phyloP scores from a whole-genome alignment of 1,284 basidiomycete species.

The Athelia sp. region DNA sequence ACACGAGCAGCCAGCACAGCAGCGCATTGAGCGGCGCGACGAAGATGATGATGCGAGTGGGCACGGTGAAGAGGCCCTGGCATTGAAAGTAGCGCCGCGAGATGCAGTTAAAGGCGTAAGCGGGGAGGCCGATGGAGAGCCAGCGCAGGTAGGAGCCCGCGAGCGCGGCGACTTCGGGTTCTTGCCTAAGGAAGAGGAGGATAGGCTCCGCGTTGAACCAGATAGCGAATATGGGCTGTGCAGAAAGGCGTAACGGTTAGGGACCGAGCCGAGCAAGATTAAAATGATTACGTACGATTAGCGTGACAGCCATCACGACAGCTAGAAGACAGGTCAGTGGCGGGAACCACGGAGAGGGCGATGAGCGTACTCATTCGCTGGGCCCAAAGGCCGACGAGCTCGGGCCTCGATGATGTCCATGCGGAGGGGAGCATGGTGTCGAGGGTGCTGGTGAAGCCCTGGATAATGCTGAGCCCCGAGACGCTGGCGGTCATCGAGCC shows the following conservation, averaged over 20 bases:
- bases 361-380: slow-evolving; percentile 72
- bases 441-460: slow-evolving; percentile 80
- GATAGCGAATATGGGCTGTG: slow-evolving; percentile 57
- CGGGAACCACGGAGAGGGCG: slow-evolving; percentile 1
- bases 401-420: slow-evolving; percentile 82
- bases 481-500: slow-evolving; percentile 86
- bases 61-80: slow-evolving; percentile 84
- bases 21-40: slow-evolving; percentile 85
- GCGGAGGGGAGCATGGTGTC: slow-evolving; percentile 90
- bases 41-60: slow-evolving; percentile 80
- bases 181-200: slow-evolving; percentile 78
- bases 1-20: slow-evolving; percentile 84
- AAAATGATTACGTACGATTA: slow-evolving; percentile 44
- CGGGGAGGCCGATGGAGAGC: slow-evolving; percentile 81
- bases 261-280: not conserved
- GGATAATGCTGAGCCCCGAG: slow-evolving; percentile 54
- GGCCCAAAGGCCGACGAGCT: slow-evolving; percentile 86
- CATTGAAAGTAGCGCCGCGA: slow-evolving; percentile 87
- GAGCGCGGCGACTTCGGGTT: slow-evolving; percentile 77
- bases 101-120: slow-evolving; percentile 76
- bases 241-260: not conserved
- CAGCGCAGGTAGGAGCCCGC: slow-evolving; percentile 78
- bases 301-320: slow-evolving; percentile 57
- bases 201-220: slow-evolving; percentile 85
- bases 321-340: slow-evolving; percentile 28